phyloP scores from a whole-genome alignment of 2,329 filamentous ascomycete genomes.

The Clarireedia monteithiana region DNA sequence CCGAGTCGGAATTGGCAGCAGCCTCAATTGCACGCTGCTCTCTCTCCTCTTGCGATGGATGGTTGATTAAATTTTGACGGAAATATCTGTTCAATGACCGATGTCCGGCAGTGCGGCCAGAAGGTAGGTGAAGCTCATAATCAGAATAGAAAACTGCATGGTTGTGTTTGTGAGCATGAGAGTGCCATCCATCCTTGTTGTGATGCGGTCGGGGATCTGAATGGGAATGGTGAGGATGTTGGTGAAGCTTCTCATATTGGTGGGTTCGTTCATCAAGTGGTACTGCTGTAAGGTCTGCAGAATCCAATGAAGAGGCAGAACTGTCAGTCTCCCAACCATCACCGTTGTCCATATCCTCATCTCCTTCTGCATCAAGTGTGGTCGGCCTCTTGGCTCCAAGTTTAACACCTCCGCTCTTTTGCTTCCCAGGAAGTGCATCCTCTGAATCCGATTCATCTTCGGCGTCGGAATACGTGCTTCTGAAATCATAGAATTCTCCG shows the following conservation, averaged over 20 bases:
- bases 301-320: constrained; percentile 80
- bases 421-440: constrained; percentile 41
- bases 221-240: constrained; percentile 69
- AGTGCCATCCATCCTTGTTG: constrained; percentile 71
- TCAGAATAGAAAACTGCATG: constrained; percentile 84
- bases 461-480: constrained; percentile 85
- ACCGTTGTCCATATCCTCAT: constrained; percentile 50
- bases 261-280: constrained; percentile 65
- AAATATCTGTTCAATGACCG: constrained; percentile 82
- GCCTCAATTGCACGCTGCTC: constrained; percentile 57
- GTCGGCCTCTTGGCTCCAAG: constrained; percentile 53
- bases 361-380: constrained; percentile 44
- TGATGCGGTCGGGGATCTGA: constrained; percentile 65
- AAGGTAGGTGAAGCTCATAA: constrained; percentile 86
- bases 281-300: constrained; percentile 72
- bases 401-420: constrained; percentile 55
- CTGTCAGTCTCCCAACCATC: constrained; percentile 96
- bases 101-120: constrained; percentile 83
- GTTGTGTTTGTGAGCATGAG: constrained; percentile 66
- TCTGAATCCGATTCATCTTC: constrained; percentile 54
- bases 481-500: constrained; percentile 95
- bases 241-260: constrained; percentile 63
- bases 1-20: constrained; percentile 38
- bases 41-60: constrained; percentile 73
- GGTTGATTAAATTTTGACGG: constrained; percentile 82